phyloP scores from a whole-genome alignment of 345 rosid species.

The Rhizophora mangle region DNA sequence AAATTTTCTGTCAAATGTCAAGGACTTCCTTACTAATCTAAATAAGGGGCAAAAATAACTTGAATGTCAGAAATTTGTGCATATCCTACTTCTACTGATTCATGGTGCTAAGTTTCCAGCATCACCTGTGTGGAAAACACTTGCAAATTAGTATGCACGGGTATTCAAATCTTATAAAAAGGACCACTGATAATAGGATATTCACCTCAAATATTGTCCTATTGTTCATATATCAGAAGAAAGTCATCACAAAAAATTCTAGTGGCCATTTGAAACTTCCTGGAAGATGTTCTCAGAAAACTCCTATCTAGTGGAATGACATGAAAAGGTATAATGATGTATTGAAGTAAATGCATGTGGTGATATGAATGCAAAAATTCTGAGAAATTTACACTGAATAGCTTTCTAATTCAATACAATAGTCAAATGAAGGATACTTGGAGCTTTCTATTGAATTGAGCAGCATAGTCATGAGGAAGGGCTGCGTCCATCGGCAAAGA shows the following conservation, averaged over 20 bases:
- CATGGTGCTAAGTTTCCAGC: too few species aligned
- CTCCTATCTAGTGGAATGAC: neutral
- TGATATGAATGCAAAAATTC: neutral
- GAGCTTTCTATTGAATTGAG: slow-evolving; percentile 69
- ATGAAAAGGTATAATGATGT: neutral
- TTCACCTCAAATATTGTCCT: too few species aligned
- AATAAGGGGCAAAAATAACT: neutral
- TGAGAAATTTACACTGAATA: too few species aligned
- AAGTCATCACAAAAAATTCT: too few species aligned
- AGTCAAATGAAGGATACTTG: slow-evolving; percentile 48
- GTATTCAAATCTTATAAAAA: too few species aligned
- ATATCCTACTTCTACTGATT: neutral
- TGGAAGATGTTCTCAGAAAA: neutral
- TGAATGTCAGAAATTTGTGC: neutral
- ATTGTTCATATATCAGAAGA: too few species aligned
- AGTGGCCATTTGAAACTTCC: too few species aligned
- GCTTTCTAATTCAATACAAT: neutral
- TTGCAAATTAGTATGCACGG: too few species aligned
- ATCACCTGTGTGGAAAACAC: too few species aligned
- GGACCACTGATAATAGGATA: too few species aligned
- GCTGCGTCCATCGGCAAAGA: slow-evolving; percentile 64
- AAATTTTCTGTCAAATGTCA: slow-evolving; percentile 49
- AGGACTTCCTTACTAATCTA: slow-evolving; percentile 21
- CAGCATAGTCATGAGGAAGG: slow-evolving; percentile 57
- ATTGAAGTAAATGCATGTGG: neutral